Evolutionary conservation across 371 early-diverging fungal species (phyloP).

Genomic region (Mortierella sp.): DNA sequence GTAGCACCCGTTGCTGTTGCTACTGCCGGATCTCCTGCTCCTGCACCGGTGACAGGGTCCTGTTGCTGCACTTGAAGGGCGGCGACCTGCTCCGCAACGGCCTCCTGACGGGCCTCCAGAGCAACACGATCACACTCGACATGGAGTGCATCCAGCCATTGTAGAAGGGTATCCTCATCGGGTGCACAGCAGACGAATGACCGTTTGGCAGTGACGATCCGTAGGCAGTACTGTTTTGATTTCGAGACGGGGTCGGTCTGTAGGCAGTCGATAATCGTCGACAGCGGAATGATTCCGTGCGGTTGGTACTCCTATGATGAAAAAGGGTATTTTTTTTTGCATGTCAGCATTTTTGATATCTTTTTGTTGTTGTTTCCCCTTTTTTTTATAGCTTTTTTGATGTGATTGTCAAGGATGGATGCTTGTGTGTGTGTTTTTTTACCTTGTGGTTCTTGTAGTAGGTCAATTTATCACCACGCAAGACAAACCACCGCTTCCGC

Average conservation of each 20-base stretch:
- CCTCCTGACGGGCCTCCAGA: conserved; percentile 26
- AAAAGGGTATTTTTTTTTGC: no score
- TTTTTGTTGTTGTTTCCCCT: no score
- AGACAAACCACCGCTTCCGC: conserved; percentile 90
- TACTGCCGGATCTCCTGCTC: background rate
- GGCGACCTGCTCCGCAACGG: conserved; percentile 11
- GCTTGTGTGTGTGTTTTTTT: background rate
- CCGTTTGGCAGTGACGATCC: conserved; percentile 82
- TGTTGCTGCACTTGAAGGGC: background rate
- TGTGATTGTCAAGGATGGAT: background rate
- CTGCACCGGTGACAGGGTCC: conserved; percentile 5
- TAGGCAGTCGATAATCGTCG: conserved; percentile 79
- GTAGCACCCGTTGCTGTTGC: background rate
- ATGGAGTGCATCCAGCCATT: conserved; percentile 78
- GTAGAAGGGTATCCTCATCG: conserved; percentile 68
- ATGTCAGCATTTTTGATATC: background rate
- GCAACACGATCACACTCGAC: conserved; percentile 61
- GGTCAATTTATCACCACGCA: conserved; percentile 79
- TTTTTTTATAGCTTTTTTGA: no score
- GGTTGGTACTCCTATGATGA: conserved; percentile 79
- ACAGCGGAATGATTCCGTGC: conserved; percentile 78
- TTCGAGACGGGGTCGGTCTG: conserved; percentile 79
- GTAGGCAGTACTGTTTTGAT: conserved; percentile 77
- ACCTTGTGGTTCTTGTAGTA: conserved; percentile 80
- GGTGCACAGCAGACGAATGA: conserved; percentile 81